Base-by-base conservation (phyloP, 1,139 yeast genomes). In the Candida buenavistaensis region DNA sequence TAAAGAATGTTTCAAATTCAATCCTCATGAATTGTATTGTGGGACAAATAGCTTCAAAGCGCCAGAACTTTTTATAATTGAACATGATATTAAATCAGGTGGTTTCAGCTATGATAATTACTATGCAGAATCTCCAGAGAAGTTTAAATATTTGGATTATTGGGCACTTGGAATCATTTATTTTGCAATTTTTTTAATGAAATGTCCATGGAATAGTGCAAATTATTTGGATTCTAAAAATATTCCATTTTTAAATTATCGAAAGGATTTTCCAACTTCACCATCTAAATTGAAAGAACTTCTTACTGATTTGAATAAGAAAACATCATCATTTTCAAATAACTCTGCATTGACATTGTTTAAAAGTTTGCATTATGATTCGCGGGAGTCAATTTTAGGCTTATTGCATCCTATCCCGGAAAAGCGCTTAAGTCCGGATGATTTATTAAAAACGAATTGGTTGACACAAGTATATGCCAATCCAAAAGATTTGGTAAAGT, bases 1-100 rank as follows among this genome's bases (percentile, higher is more conserved):
- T 25, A 42, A 47, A 17, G 46, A 50, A n/a, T 44, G 50, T 42
- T 39, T 51, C 15, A 28, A 36, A 11, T 39, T 44, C 0, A 52
- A 57, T 22, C 57, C 59, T 2, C 54, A 52, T 19, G 55, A 55
- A 23, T 41, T 73, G 9, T 55, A 51, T 32, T 57, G 72, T 40
- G 82, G 82, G 1, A 77, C 82, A 2, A 63, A 60, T 23, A 68
- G 78, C 13, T 77, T 75, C 51, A 77, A 75, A 47, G 75, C 82
- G 0, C 82, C 82, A 0, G 82, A 77, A 47, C 47, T 75, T 26
- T 70, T 66, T 43, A 43, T 48, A 11, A 50, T 52, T 28, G 72
- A 65, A 37, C 37, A 33, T n/a, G 37, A 41, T n/a, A 35, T 43
- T 9, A 37, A 33, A 13, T 25, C 32, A 26, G 32, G 30, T 15